Evolutionary conservation across 805 yeast genomes (phyloP).

Genomic region (Sungouiozyma ichnusensis): DNA sequence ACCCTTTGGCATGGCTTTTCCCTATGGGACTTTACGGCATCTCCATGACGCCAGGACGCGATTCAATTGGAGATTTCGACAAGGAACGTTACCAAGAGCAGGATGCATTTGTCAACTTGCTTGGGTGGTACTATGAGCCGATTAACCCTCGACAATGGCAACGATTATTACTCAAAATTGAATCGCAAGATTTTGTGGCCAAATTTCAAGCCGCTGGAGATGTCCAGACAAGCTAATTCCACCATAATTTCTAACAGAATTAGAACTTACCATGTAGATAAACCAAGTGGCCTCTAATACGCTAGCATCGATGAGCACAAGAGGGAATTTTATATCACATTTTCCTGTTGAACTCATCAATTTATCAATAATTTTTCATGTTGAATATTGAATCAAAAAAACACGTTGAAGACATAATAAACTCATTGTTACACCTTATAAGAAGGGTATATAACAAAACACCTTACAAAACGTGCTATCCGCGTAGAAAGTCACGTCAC

Average conservation of each 20-base stretch:
- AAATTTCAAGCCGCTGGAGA: slow-evolving; percentile 10
- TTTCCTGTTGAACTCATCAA: not conserved
- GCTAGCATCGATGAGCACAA: no score
- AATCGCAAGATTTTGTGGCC: slow-evolving; percentile 6
- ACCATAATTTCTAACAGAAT: no score
- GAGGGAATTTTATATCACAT: no score
- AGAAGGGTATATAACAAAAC: not conserved
- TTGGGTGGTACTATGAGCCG: slow-evolving; percentile 7
- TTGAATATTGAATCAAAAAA: not conserved
- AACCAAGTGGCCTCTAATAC: no score
- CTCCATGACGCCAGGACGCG: no score
- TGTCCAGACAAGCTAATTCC: not conserved
- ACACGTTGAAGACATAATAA: not conserved
- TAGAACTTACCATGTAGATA: no score
- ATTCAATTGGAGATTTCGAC: no score
- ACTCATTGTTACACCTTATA: not conserved
- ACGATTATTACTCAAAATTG: slow-evolving; percentile 1
- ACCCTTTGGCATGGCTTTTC: slow-evolving; percentile 23
- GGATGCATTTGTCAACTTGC: not conserved
- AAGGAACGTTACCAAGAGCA: no score
- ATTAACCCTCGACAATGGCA: slow-evolving; percentile 3
- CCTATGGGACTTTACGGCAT: slow-evolving; percentile 15
- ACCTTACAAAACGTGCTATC: no score
- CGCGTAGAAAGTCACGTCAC: no score
- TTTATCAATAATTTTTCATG: not conserved